These are phyloP conservation scores for Trichoderma virens DNA, from an alignment of 495 filamentous ascomycete species.

Conservation along the genomic window DNA sequence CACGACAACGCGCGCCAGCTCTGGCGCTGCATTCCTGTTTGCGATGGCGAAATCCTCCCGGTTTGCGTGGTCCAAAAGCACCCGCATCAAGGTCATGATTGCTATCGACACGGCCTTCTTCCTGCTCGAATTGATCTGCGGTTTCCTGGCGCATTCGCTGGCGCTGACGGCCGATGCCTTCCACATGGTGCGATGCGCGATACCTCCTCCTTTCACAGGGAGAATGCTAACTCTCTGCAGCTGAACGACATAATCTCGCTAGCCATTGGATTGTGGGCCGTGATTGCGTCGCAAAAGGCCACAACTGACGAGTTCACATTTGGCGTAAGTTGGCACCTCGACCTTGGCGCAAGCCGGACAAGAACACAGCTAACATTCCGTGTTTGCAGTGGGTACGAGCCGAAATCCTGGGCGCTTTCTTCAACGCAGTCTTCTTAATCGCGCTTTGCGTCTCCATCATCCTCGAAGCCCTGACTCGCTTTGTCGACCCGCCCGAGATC, in stretches of 20 bases:
- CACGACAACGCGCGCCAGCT: neutral
- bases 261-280: constrained; percentile 89
- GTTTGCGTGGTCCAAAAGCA: constrained; percentile 91
- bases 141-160: constrained; percentile 79
- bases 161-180: constrained; percentile 95
- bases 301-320: constrained; percentile 88
- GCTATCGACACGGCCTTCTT: constrained; percentile 88
- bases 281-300: constrained; percentile 72
- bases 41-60: constrained; percentile 10
- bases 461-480: constrained; percentile 81
- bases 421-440: constrained; percentile 95
- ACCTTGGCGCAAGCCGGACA: constrained; percentile 12
- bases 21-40: neutral
- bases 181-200: constrained; percentile 66
- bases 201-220: constrained; percentile 2
- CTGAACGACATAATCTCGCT: constrained; percentile 95
- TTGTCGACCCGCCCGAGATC: constrained; percentile 83
- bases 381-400: constrained; percentile 77
- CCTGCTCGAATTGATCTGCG: constrained; percentile 75
- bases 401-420: constrained; percentile 91
- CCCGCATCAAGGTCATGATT: constrained; percentile 85
- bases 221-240: constrained; percentile 27
- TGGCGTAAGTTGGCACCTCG: constrained; percentile 52
- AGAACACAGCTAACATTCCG: constrained; percentile 13
- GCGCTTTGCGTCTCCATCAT: constrained; percentile 93